phyloP scores from a whole-genome alignment of 2,329 filamentous ascomycete species.

The Aspergillus pseudonomiae region DNA sequence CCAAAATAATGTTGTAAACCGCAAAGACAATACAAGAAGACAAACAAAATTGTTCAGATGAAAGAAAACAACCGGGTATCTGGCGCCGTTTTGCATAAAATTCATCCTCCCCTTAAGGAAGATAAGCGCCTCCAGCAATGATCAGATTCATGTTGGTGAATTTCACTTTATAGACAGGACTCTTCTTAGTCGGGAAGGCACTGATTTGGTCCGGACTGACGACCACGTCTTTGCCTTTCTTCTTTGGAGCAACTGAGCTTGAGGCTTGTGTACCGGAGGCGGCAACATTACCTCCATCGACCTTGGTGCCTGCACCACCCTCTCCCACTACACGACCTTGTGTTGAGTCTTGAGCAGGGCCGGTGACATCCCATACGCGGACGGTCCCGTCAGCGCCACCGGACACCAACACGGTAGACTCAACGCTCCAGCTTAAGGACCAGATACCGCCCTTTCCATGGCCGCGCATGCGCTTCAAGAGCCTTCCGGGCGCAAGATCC shows the following conservation, averaged over 20 bases:
- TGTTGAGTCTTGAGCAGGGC: conserved; percentile 64
- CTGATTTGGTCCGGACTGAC: conserved; percentile 92
- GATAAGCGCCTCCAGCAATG: conserved; percentile 74
- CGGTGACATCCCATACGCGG: conserved; percentile 86
- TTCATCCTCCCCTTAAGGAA: conserved; percentile 47
- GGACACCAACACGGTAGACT: conserved; percentile 86
- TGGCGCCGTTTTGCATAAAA: conserved; percentile 21
- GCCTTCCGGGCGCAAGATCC: conserved; percentile 84
- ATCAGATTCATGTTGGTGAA: conserved; percentile 96
- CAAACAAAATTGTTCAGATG: background rate
- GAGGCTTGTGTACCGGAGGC: conserved; percentile 47
- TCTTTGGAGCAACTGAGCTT: conserved; percentile 56
- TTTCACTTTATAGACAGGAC: conserved; percentile 86
- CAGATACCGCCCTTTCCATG: conserved; percentile 93
- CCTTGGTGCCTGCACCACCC: conserved; percentile 51
- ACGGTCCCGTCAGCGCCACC: conserved; percentile 92
- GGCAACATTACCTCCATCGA: conserved; percentile 56
- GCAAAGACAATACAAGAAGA: background rate
- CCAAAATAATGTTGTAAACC: background rate
- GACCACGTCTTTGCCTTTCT: conserved; percentile 86
- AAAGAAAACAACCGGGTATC: conserved; percentile 21
- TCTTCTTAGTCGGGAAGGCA: conserved; percentile 95
- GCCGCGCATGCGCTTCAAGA: conserved; percentile 89
- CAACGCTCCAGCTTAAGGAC: conserved; percentile 89
- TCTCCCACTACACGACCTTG: conserved; percentile 58